Evolutionary conservation across 2,329 filamentous ascomycete species (phyloP).

Genomic region (Chaetomiaceae sp.): DNA sequence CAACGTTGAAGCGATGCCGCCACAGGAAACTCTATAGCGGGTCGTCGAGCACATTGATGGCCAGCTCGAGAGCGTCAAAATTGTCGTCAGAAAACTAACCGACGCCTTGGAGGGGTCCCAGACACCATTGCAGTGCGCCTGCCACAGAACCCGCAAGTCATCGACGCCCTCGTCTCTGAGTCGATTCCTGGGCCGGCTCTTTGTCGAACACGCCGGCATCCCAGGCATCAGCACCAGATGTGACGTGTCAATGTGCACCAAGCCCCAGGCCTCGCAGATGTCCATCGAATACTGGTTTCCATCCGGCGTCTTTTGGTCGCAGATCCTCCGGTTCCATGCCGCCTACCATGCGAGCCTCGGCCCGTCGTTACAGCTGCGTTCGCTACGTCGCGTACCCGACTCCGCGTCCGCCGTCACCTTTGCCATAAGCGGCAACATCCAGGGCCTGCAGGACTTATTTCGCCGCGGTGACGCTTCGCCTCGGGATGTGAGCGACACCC

Average conservation of each 20-base stretch:
- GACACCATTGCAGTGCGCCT: background rate
- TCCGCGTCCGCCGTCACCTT: background rate
- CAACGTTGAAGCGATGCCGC: background rate
- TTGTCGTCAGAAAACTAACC: background rate
- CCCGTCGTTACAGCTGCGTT: background rate
- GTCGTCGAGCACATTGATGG: background rate
- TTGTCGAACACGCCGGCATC: background rate
- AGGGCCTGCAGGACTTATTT: background rate
- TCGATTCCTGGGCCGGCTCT: background rate
- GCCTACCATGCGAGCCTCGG: background rate
- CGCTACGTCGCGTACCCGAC: background rate
- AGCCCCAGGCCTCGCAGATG: background rate
- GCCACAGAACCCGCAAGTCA: background rate
- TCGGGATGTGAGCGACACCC: background rate
- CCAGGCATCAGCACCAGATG: background rate
- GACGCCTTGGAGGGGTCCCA: background rate
- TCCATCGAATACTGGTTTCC: background rate
- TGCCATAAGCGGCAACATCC: background rate
- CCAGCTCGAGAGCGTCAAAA: background rate
- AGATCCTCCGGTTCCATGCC: background rate
- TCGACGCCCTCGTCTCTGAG: background rate
- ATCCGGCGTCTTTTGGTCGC: background rate
- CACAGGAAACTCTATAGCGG: background rate
- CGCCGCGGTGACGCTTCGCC: background rate
- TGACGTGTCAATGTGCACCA: background rate